A percentile compares a stretch with the other conserved stretches of the same genome.
phyloP scores from a whole-genome alignment of 1,139 yeast genomes.

The Pichiaceae sp. region DNA sequence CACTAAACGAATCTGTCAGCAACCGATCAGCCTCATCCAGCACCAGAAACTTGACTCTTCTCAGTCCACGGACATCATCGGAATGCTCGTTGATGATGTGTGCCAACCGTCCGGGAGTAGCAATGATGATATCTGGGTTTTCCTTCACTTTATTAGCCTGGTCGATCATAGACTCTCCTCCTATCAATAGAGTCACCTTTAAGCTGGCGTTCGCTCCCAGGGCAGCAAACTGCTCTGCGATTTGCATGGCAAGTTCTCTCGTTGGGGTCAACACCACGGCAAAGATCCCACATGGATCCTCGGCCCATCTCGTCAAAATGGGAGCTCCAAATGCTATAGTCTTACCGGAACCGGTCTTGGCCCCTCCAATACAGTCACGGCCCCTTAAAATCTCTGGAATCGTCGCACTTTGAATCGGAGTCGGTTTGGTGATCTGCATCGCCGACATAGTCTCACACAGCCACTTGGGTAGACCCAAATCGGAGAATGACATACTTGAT shows the following conservation, averaged over 20 bases:
- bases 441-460: conserved; percentile 69
- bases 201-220: conserved; percentile 85
- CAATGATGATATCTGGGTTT: conserved; percentile 89
- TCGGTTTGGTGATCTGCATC: conserved; percentile 78
- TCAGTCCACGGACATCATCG: conserved; percentile 73
- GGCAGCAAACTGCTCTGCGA: conserved; percentile 94
- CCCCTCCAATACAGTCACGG: conserved; percentile 94
- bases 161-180: conserved; percentile 87
- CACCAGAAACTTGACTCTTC: conserved; percentile 71
- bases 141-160: conserved; percentile 77
- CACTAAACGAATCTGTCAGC: conserved; percentile 74
- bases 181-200: conserved; percentile 74
- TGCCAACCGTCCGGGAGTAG: conserved; percentile 96
- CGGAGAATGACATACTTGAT: conserved; percentile 33
- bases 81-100: conserved; percentile 86
- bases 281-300: conserved; percentile 87
- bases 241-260: conserved; percentile 89
- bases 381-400: conserved; percentile 81
- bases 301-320: conserved; percentile 88
- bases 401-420: conserved; percentile 80
- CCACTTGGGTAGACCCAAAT: conserved; percentile 81
- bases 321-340: conserved; percentile 97
- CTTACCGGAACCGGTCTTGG: conserved; percentile 97
- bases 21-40: conserved; percentile 95
- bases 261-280: conserved; percentile 92